Percentiles rank a stretch among this genome's conserved stretches.
Conservation (phyloP, 768 basidiomycete species). For the Boletus barrowsii region DNA sequence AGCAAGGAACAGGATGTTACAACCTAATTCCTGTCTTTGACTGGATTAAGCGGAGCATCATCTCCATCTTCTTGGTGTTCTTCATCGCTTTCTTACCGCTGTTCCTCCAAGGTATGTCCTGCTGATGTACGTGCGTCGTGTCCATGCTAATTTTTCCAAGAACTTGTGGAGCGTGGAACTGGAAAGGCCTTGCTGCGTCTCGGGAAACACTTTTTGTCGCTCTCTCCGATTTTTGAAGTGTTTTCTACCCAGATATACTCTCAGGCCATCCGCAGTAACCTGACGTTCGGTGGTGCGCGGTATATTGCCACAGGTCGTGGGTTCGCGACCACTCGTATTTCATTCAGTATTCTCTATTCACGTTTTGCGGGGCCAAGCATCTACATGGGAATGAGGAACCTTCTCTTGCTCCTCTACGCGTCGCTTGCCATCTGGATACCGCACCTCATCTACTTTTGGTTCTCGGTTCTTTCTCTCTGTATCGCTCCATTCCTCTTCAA, state of each 20-base stretch:
- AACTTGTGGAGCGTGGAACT: slow-evolving; percentile 94
- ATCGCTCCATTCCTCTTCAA: slow-evolving; percentile 99
- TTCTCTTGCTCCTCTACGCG: slow-evolving; percentile 85
- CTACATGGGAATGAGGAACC: slow-evolving; percentile 96
- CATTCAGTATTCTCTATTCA: slow-evolving; percentile 95
- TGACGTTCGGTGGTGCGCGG: slow-evolving; percentile 96
- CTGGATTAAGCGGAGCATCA: slow-evolving; percentile 95
- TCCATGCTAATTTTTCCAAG: slow-evolving; percentile 37
- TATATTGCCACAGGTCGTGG: slow-evolving; percentile 99
- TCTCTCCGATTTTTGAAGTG: slow-evolving; percentile 97
- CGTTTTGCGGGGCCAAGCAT: slow-evolving; percentile 99
- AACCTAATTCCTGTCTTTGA: slow-evolving; percentile 95
- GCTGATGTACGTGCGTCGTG: not conserved
- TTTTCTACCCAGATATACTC: slow-evolving; percentile 99
- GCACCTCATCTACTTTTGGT: slow-evolving; percentile 98
- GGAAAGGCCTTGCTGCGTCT: slow-evolving; percentile 92
- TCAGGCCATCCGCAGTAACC: slow-evolving; percentile 93
- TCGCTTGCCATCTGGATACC: slow-evolving; percentile 92
- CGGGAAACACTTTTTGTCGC: slow-evolving; percentile 93
- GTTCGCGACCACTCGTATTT: slow-evolving; percentile 95
- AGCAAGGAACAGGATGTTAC: slow-evolving; percentile 79
- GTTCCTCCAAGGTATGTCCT: slow-evolving; percentile 81
- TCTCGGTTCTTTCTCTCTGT: slow-evolving; percentile 91
- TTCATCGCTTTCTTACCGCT: slow-evolving; percentile 95
- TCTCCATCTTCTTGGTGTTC: slow-evolving; percentile 99